Evolutionary conservation across 139 green algal genomes (phyloP).

Genomic region (Chlorella ohadii): DNA sequence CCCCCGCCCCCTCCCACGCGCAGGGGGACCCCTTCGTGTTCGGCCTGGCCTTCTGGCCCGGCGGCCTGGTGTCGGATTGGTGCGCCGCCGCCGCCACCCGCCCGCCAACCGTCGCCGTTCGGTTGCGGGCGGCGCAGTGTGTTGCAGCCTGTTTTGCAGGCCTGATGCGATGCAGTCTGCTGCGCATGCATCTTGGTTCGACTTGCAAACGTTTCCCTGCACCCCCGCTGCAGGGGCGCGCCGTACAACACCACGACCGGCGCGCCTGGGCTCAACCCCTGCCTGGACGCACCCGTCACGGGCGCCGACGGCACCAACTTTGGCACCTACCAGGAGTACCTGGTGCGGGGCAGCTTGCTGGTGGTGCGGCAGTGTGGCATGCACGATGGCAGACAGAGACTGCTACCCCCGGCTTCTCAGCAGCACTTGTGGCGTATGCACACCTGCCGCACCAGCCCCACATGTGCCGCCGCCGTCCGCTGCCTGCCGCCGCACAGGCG

Average conservation of each 20-base stretch:
- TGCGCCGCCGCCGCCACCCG: neutral
- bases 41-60: constrained; percentile 58
- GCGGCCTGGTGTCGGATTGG: constrained; percentile 46
- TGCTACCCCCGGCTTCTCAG: too few relatives aligned
- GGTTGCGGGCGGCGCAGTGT: too few relatives aligned
- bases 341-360: neutral
- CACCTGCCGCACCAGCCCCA: neutral
- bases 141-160: neutral
- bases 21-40: constrained; percentile 53
- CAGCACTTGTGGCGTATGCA: too few relatives aligned
- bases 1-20: neutral
- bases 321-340: constrained; percentile 23
- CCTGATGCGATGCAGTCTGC: neutral
- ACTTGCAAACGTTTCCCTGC: too few relatives aligned
- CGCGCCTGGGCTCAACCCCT: constrained; percentile 44
- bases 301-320: neutral
- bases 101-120: neutral
- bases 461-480: neutral
- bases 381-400: neutral
- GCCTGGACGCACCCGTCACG: neutral
- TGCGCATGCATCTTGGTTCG: neutral
- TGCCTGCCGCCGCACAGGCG: constrained; percentile 13
- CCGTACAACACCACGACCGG: constrained; percentile 16
- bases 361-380: neutral
- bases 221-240: constrained; percentile 1